Base-by-base conservation (phyloP, 192 early-diverging fungal species). In the Entomortierella chlamydospora region DNA sequence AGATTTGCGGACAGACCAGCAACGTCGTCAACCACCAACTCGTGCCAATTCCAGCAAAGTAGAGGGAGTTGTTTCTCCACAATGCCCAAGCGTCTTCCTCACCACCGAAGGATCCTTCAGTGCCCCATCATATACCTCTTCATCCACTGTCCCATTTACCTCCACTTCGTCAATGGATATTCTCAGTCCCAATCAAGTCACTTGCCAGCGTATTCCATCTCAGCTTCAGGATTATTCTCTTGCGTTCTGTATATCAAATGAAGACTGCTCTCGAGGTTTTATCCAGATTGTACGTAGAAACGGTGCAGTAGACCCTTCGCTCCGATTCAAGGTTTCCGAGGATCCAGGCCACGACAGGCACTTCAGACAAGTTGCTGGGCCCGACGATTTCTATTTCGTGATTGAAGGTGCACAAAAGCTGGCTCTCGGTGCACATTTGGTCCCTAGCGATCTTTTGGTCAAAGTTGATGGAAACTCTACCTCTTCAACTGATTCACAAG, bases 331-430 rank as follows among this genome's bases (percentile, higher is more conserved):
- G 30, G 50, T 60, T 31, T 74, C 72, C 7, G 67, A 50, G 25
- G 64, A 67, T 25, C 25, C 42, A n/a, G 33, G 30, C 47, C 72
- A 74, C 13, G 64, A 61, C 22, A 30, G 25, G 26, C 52, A 67
- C 43, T 74, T 67, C 37, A 57, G 61, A 18, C 49, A 67, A 11
- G 52, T 66, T 1, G 72, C 72, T 11, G 64, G 72, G 11, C 72
- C 72, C 25, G 58, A 74, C 6, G 72, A 74, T 49, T 74, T 67
- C 41, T 74, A 74, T 57, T 61, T 74, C 43, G 4, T 74, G 28
- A 3, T 74, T 10, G 63, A 74, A 8, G 72, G 72, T 22, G 34
- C 72, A 26, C 72, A 74, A 37, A 66, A 67, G 52, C 31, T 74
- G 37, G 64, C 72, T 15, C 42, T 74, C 10, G 50, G 57, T 13